Conservation (phyloP, 2,329 filamentous ascomycete genomes). For the Beauveria sp. region DNA sequence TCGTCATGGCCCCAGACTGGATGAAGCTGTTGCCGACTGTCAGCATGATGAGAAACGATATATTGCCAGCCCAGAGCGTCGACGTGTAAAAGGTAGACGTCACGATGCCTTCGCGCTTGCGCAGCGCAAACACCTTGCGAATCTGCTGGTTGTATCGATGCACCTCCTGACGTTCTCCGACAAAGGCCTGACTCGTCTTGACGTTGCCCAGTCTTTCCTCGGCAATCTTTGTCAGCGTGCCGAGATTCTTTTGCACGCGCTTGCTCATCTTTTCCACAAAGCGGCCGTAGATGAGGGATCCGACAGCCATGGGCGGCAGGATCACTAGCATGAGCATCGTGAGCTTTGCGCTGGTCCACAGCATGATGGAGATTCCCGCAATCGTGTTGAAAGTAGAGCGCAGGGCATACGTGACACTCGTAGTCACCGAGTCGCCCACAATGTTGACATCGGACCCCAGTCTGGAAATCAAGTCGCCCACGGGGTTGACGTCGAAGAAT, state of each 20-base stretch:
- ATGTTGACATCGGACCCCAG: slow-evolving; percentile 95
- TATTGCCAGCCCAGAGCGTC: slow-evolving; percentile 88
- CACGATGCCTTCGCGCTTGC: slow-evolving; percentile 77
- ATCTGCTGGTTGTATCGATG: slow-evolving; percentile 87
- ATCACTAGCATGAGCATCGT: slow-evolving; percentile 80
- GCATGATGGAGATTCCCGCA: slow-evolving; percentile 87
- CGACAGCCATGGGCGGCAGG: slow-evolving; percentile 83
- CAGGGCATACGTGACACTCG: slow-evolving; percentile 92
- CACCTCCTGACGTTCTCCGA: slow-evolving; percentile 85
- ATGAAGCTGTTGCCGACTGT: slow-evolving; percentile 89
- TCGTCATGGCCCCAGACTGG: slow-evolving; percentile 72
- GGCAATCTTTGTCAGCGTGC: slow-evolving; percentile 89
- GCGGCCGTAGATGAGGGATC: slow-evolving; percentile 86
- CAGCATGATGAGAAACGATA: slow-evolving; percentile 87
- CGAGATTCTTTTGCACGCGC: slow-evolving; percentile 88
- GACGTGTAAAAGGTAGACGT: slow-evolving; percentile 83
- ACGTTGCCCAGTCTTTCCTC: slow-evolving; percentile 97
- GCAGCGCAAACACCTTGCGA: slow-evolving; percentile 83
- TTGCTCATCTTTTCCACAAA: slow-evolving; percentile 83
- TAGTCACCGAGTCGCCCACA: slow-evolving; percentile 96
- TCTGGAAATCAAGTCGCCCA: slow-evolving; percentile 91
- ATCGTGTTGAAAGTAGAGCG: slow-evolving; percentile 81
- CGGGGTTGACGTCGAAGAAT: slow-evolving; percentile 96
- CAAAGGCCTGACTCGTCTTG: slow-evolving; percentile 92
- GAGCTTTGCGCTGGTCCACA: slow-evolving; percentile 87